Base-by-base conservation (phyloP, 306 rosid genomes). In the Ochetophila trinervis region DNA sequence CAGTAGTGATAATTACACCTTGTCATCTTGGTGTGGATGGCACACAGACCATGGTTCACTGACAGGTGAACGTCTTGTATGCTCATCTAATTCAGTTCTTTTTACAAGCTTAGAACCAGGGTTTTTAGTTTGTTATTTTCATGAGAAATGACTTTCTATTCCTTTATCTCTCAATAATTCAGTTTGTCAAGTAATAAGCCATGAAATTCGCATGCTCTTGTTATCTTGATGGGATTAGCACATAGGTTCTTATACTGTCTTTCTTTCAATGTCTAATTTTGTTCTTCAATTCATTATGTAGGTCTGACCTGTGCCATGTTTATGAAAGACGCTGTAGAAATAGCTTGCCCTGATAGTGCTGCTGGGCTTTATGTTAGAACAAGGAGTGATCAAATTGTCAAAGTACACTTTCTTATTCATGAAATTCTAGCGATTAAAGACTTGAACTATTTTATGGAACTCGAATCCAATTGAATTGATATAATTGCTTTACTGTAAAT, bases 11-110 rank as follows among this genome's bases (percentile, higher is more conserved):
- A 61, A 50, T 48, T 61, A 76, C 70, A 63, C 87, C 53, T 52
- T 78, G 67, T 92, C 98, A 37, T 89, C 96, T 70, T 92, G 98
- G 98, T 92, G 98, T 57, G 98, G 98, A 35, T 89, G 96, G 98
- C 98, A 92, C 71, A 87, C 95, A 50, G 98, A 92, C 80, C 96
- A 92, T 64, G 96, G 95, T 72, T 92, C 98, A 47, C 82, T 92
- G 70, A 92, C 98, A 92, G 98, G 98, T 92, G 68, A 67, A 17
- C 58, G 30, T 37, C 60, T 32, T 65, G 60, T 40, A 42, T 36
- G n/a, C 36, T 36, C 32, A 5, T 57, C 17, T 53, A 13, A 55
- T 51, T 51, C 15, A 23, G 12, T 20, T 48, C 17, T 23, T 63
- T 22, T 36, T 65, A 57, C 49, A 56, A 22, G 47, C 59, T 52